These are phyloP conservation scores for Eucalyptus sp. DNA, from an alignment of 345 rosid genomes.

Conservation along the genomic window DNA sequence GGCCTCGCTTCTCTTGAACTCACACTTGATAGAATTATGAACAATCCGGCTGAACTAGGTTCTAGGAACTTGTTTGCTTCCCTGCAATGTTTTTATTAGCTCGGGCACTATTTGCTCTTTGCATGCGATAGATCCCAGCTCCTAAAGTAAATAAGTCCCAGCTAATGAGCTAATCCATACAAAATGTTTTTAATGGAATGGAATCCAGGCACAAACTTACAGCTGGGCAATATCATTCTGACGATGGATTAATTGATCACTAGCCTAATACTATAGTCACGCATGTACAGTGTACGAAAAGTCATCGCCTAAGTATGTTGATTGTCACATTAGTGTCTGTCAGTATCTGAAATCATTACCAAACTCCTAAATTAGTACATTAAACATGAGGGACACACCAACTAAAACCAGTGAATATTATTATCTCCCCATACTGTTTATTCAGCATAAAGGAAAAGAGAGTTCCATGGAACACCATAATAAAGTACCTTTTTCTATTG, in stretches of 20 bases:
- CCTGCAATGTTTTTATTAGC: background rate
- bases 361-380: background rate
- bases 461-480: background rate
- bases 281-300: no score
- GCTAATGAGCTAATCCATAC: background rate
- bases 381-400: background rate
- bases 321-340: no score
- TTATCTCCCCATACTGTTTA: background rate
- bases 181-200: no score
- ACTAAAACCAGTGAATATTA: background rate
- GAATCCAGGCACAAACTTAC: no score
- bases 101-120: background rate
- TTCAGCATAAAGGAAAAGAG: background rate
- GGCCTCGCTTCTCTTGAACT: background rate
- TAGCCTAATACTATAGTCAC: no score
- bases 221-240: no score
- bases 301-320: no score
- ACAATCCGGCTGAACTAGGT: background rate
- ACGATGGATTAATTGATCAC: no score
- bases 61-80: background rate
- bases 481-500: background rate
- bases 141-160: background rate
- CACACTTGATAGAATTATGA: background rate
- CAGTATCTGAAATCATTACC: background rate
- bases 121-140: background rate